These are phyloP conservation scores for Phialemonium atrogriseum DNA, from an alignment of 2,329 filamentous ascomycete genomes.

Conservation along the genomic window DNA sequence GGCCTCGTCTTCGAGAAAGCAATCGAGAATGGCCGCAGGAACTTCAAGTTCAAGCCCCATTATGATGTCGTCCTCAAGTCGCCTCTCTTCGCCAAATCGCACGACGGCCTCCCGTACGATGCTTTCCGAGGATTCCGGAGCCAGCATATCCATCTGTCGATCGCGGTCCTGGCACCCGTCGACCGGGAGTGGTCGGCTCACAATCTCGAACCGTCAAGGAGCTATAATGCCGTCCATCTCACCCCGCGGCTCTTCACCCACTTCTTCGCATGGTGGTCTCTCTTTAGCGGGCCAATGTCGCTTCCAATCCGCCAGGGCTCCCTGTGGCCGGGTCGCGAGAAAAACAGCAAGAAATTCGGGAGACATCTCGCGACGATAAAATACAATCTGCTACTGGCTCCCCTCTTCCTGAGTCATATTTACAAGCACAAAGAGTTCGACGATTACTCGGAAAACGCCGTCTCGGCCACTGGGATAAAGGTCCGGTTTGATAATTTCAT, in stretches of 20 bases:
- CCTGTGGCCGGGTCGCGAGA: constrained; percentile 86
- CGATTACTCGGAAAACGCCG: constrained; percentile 65
- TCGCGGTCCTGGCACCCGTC: constrained; percentile 80
- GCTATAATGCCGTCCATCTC: constrained; percentile 94
- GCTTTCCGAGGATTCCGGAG: constrained; percentile 96
- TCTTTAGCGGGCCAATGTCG: constrained; percentile 92
- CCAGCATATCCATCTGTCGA: constrained; percentile 90
- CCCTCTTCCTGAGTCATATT: constrained; percentile 89
- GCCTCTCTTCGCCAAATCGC: constrained; percentile 60
- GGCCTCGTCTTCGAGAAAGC: constrained; percentile 90
- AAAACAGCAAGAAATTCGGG: constrained; percentile 97
- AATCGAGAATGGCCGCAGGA: constrained; percentile 61
- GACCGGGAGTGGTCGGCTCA: constrained; percentile 79
- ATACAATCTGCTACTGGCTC: constrained; percentile 87
- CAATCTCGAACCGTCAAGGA: constrained; percentile 67
- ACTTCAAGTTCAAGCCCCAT: constrained; percentile 84
- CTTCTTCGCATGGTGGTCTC: constrained; percentile 96
- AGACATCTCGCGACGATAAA: constrained; percentile 97
- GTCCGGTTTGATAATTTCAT: constrained; percentile 95
- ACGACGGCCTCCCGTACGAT: constrained; percentile 59
- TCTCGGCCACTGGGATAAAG: constrained; percentile 93
- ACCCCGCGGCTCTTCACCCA: constrained; percentile 96
- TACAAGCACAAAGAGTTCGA: constrained; percentile 98
- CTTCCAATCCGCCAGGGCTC: constrained; percentile 87
- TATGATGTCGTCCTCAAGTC: constrained; percentile 85